Conservation (phyloP, 202 grass and related monocot species). For the Setaria viridis region DNA sequence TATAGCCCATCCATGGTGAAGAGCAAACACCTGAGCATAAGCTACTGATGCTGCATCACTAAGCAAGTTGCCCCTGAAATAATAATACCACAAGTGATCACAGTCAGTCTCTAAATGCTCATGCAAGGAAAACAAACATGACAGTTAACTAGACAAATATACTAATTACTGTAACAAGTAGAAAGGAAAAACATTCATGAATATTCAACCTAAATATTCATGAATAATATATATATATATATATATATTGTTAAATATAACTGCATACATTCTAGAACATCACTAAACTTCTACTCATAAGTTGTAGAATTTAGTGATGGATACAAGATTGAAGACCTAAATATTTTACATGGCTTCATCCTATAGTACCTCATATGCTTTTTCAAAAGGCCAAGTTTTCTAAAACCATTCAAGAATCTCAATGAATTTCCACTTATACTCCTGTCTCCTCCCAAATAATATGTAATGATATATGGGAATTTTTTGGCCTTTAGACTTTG, state of each 20-base stretch:
- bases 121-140: neutral
- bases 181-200: too few relatives aligned
- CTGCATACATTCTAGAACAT: neutral
- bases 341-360: neutral
- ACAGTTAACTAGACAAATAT: neutral
- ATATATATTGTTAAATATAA: neutral
- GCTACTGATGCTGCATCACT: slow-evolving; percentile 70
- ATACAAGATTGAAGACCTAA: neutral
- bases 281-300: neutral
- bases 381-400: neutral
- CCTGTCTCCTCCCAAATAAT: neutral
- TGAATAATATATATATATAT: neutral
- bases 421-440: neutral
- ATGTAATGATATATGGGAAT: neutral
- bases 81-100: neutral
- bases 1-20: slow-evolving; percentile 75
- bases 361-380: neutral
- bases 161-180: too few relatives aligned
- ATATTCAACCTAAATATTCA: too few relatives aligned
- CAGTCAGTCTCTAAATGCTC: neutral
- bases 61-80: slow-evolving; percentile 81
- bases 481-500: neutral
- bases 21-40: slow-evolving; percentile 86
- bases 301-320: neutral
- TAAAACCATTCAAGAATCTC: neutral